These are phyloP conservation scores for Boletus sp. DNA, from an alignment of 768 basidiomycete genomes.

Conservation along the genomic window DNA sequence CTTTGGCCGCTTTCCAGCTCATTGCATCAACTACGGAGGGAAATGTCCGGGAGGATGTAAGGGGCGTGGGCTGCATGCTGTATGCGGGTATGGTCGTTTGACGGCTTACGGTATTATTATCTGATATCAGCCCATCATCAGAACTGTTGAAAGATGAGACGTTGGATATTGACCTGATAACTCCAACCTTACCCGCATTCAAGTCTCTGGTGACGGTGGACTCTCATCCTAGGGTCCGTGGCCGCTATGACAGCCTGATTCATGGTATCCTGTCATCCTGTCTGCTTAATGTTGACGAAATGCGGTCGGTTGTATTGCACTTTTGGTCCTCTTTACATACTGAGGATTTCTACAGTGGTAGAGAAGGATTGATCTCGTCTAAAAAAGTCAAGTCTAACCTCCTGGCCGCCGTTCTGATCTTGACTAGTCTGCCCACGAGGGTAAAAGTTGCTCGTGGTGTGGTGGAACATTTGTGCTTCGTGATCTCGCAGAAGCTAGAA, in stretches of 20 bases:
- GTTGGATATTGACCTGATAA: slow-evolving; percentile 73
- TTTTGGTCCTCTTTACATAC: background rate
- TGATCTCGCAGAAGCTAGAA: slow-evolving; percentile 77
- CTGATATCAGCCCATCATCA: slow-evolving; percentile 16
- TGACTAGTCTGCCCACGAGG: slow-evolving; percentile 72
- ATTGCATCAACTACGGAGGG: slow-evolving; percentile 58
- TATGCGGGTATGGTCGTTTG: slow-evolving; percentile 57
- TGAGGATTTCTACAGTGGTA: slow-evolving; percentile 52
- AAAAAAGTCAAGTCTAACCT: slow-evolving; percentile 92
- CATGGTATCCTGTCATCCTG: slow-evolving; percentile 87
- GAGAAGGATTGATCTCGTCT: slow-evolving; percentile 69
- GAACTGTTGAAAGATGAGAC: slow-evolving; percentile 88
- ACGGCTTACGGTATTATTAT: background rate
- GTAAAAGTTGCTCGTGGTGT: slow-evolving; percentile 69
- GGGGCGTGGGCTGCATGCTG: slow-evolving; percentile 74
- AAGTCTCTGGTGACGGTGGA: slow-evolving; percentile 67
- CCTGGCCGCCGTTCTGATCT: slow-evolving; percentile 77
- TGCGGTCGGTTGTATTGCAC: slow-evolving; percentile 60
- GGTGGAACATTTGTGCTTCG: slow-evolving; percentile 81
- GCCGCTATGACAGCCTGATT: slow-evolving; percentile 57
- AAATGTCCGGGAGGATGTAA: slow-evolving; percentile 67
- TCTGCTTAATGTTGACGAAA: slow-evolving; percentile 83
- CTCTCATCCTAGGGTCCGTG: slow-evolving; percentile 39
- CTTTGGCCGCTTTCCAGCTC: slow-evolving; percentile 59
- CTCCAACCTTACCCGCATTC: slow-evolving; percentile 76